Conservation (phyloP, 768 basidiomycete species). For the Suillus lakei region DNA sequence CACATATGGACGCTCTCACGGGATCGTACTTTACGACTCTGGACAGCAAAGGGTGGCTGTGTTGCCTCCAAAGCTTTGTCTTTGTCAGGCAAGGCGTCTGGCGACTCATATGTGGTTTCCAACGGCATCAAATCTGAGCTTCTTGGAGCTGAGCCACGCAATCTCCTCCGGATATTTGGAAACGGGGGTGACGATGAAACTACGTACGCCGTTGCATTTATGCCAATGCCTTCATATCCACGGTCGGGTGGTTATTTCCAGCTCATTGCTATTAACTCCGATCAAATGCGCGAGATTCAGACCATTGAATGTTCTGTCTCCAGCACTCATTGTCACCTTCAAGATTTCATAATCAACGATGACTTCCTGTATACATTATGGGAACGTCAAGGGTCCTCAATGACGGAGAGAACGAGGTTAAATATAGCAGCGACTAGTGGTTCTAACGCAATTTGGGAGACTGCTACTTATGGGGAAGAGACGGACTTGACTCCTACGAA, state of each 20-base stretch:
- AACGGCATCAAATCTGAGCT: slow-evolving; percentile 46
- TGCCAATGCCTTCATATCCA: slow-evolving; percentile 66
- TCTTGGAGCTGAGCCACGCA: slow-evolving; percentile 64
- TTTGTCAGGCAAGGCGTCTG: slow-evolving; percentile 35
- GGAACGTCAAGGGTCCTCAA: slow-evolving; percentile 80
- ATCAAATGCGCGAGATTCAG: slow-evolving; percentile 62
- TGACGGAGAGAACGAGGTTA: slow-evolving; percentile 62
- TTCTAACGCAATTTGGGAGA: slow-evolving; percentile 51
- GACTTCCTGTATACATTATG: slow-evolving; percentile 71
- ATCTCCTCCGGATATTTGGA: slow-evolving; percentile 68
- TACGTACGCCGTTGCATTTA: slow-evolving; percentile 71
- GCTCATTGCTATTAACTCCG: slow-evolving; percentile 58
- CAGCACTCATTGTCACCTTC: slow-evolving; percentile 72
- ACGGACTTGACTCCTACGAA: slow-evolving; percentile 83
- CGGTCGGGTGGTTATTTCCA: slow-evolving; percentile 83
- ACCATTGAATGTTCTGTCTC: slow-evolving; percentile 61
- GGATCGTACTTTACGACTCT: slow-evolving; percentile 82
- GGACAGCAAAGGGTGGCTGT: slow-evolving; percentile 80
- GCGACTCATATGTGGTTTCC: slow-evolving; percentile 27
- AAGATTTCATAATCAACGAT: slow-evolving; percentile 71
- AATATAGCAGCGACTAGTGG: slow-evolving; percentile 40
- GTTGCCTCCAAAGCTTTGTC: slow-evolving; percentile 65
- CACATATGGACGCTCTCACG: slow-evolving; percentile 87
- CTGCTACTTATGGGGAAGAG: slow-evolving; percentile 67
- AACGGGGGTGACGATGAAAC: slow-evolving; percentile 49